Evolutionary conservation across 805 yeast genomes (phyloP).

Genomic region (Teunomyces kruisii): DNA sequence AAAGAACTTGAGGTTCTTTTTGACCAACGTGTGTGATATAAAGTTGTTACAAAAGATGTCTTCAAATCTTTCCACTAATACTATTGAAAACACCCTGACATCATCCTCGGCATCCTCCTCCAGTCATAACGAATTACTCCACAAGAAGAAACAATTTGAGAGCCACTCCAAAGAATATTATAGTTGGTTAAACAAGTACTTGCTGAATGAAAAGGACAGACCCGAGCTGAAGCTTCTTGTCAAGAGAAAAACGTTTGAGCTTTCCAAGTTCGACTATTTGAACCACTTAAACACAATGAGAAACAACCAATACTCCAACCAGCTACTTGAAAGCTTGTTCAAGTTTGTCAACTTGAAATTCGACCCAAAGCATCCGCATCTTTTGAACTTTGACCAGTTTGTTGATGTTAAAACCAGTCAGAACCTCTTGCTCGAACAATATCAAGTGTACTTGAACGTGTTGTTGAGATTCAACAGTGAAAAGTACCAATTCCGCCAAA

Average conservation of each 20-base stretch:
- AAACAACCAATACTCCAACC: slow-evolving; percentile 42
- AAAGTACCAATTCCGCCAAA: slow-evolving; percentile 39
- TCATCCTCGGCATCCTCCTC: slow-evolving; percentile 6
- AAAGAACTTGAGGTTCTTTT: slow-evolving; percentile 26
- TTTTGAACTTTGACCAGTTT: slow-evolving; percentile 15
- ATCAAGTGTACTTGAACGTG: slow-evolving; percentile 32
- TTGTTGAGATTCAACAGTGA: slow-evolving; percentile 41
- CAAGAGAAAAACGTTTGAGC: slow-evolving; percentile 40
- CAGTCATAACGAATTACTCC: slow-evolving; percentile 20
- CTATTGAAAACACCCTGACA: not conserved
- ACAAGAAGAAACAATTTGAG: slow-evolving; percentile 36
- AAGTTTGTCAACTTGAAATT: slow-evolving; percentile 28
- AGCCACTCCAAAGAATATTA: slow-evolving; percentile 42
- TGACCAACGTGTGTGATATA: slow-evolving; percentile 27
- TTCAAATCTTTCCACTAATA: slow-evolving; percentile 6
- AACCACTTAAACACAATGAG: slow-evolving; percentile 36
- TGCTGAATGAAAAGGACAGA: slow-evolving; percentile 44
- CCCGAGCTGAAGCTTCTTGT: slow-evolving; percentile 39
- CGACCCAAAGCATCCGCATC: slow-evolving; percentile 10
- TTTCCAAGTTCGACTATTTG: slow-evolving; percentile 46
- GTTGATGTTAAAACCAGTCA: slow-evolving; percentile 17
- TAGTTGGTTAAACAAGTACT: slow-evolving; percentile 43
- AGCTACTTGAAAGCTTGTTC: slow-evolving; percentile 35
- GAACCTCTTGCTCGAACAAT: slow-evolving; percentile 18
- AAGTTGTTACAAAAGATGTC: slow-evolving; percentile 29